Percentiles rank a stretch among this genome's conserved stretches.
Evolutionary conservation across 805 yeast species (phyloP).

Genomic region (Middelhovenomyces tepae): DNA sequence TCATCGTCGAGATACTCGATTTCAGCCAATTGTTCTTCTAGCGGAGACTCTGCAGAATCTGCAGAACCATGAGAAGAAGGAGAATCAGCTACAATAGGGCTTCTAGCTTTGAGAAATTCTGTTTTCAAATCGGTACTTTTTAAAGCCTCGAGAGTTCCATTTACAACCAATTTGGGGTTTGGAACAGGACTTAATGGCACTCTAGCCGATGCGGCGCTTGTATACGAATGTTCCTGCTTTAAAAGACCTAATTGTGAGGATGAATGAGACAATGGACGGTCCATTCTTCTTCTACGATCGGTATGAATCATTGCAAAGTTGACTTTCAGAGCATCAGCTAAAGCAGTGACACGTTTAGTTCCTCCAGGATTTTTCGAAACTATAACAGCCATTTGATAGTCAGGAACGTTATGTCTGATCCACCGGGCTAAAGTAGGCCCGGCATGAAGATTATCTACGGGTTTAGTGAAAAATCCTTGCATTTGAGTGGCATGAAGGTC

Average conservation of each 20-base stretch:
- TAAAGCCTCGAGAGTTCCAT: constrained; percentile 3
- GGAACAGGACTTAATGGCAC: constrained; percentile 1
- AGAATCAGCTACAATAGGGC: background rate
- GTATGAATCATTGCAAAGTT: constrained; percentile 99
- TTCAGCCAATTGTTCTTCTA: constrained; percentile 10
- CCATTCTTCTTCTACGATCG: constrained; percentile 86
- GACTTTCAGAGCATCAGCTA: constrained; percentile 93
- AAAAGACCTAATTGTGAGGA: background rate
- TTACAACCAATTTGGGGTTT: background rate
- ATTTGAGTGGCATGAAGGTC: constrained; percentile 93
- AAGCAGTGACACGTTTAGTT: constrained; percentile 92
- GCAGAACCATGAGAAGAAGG: background rate
- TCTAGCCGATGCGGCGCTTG: background rate
- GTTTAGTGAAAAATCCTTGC: constrained; percentile 98
- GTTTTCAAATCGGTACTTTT: background rate
- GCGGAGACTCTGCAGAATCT: too few relatives aligned
- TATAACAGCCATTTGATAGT: constrained; percentile 81
- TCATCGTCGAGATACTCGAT: constrained; percentile 19
- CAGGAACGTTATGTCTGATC: constrained; percentile 84
- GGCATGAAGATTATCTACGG: constrained; percentile 93
- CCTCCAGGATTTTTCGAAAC: constrained; percentile 99
- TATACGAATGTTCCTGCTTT: too few relatives aligned
- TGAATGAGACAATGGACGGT: constrained; percentile 31
- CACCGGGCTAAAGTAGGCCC: constrained; percentile 95
- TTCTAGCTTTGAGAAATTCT: background rate